These are phyloP conservation scores for Exserohilum rostratum DNA, from an alignment of 2,329 filamentous ascomycete genomes.

Conservation along the genomic window DNA sequence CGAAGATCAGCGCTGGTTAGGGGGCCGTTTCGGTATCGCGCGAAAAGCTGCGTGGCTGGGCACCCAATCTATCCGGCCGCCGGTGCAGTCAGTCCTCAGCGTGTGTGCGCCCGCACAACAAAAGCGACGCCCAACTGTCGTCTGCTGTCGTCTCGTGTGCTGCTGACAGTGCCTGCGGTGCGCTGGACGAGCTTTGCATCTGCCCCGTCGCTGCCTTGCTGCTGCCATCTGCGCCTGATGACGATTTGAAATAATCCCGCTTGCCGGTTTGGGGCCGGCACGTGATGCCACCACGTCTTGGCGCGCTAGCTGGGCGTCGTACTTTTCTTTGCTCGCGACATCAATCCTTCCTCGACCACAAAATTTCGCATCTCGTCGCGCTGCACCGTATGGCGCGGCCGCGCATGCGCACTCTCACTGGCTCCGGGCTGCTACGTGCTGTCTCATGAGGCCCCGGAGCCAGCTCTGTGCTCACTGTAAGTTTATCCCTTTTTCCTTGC, in stretches of 20 bases:
- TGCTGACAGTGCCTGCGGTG: background rate
- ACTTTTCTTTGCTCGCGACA: slow-evolving; percentile 30
- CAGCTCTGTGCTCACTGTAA: slow-evolving; percentile 11
- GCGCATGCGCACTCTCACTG: slow-evolving; percentile 7
- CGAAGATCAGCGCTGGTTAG: slow-evolving; percentile 29
- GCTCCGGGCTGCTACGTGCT: slow-evolving; percentile 9
- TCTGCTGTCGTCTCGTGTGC: background rate
- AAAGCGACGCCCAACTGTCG: background rate
- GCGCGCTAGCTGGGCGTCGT: slow-evolving; percentile 22
- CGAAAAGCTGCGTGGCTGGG: slow-evolving; percentile 32
- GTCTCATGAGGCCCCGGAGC: slow-evolving; percentile 2
- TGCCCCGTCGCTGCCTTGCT: background rate
- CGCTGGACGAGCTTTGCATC: background rate
- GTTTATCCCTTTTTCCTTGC: slow-evolving; percentile 14
- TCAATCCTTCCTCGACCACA: slow-evolving; percentile 14
- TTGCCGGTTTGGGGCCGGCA: slow-evolving; percentile 10
- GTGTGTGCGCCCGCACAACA: background rate
- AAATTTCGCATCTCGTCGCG: background rate
- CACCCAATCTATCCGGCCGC: slow-evolving; percentile 21
- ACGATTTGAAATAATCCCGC: slow-evolving; percentile 16
- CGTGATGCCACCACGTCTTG: slow-evolving; percentile 14
- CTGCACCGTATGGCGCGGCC: background rate
- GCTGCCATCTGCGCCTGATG: slow-evolving; percentile 6
- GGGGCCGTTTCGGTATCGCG: slow-evolving; percentile 31
- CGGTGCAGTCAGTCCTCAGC: slow-evolving; percentile 3